Conservation (phyloP, 1,284 basidiomycete genomes). For the Melampsora larici-populina region DNA sequence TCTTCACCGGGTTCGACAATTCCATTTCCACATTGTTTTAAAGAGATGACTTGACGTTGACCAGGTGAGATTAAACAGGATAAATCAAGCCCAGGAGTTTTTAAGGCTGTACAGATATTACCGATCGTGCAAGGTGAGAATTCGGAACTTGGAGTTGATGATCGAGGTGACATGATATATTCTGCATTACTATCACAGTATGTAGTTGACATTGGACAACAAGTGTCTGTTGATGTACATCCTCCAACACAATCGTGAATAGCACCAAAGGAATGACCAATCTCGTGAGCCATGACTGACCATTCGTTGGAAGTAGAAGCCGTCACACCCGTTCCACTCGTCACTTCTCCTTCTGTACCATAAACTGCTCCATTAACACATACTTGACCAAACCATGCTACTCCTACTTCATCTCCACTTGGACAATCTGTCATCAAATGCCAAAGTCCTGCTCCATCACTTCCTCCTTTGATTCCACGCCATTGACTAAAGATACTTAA, state of each 20-base stretch:
- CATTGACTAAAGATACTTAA: slow-evolving; percentile 78
- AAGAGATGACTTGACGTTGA: slow-evolving; percentile 46
- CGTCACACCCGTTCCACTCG: slow-evolving; percentile 51
- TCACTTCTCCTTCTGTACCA: slow-evolving; percentile 41
- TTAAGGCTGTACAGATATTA: slow-evolving; percentile 50
- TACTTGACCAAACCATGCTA: slow-evolving; percentile 80
- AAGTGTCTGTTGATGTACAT: slow-evolving; percentile 48
- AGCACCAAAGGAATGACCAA: slow-evolving; percentile 49
- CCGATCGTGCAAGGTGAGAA: slow-evolving; percentile 50
- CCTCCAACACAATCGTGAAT: slow-evolving; percentile 51
- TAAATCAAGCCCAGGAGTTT: neutral
- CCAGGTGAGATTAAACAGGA: slow-evolving; percentile 7
- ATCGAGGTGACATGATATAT: slow-evolving; percentile 48
- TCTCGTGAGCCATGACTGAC: slow-evolving; percentile 53
- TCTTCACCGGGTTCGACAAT: slow-evolving; percentile 52
- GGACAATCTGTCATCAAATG: slow-evolving; percentile 85
- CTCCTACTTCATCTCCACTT: slow-evolving; percentile 68
- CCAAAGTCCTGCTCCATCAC: slow-evolving; percentile 67
- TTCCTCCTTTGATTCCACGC: slow-evolving; percentile 66
- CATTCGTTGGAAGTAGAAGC: slow-evolving; percentile 49
- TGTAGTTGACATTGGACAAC: slow-evolving; percentile 49
- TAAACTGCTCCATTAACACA: slow-evolving; percentile 50
- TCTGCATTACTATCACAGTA: slow-evolving; percentile 48
- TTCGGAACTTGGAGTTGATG: slow-evolving; percentile 13
- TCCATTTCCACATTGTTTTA: slow-evolving; percentile 51